These are phyloP conservation scores for Galeopsis tetrahit DNA, from an alignment of 257 asterid species.

Conservation along the genomic window DNA sequence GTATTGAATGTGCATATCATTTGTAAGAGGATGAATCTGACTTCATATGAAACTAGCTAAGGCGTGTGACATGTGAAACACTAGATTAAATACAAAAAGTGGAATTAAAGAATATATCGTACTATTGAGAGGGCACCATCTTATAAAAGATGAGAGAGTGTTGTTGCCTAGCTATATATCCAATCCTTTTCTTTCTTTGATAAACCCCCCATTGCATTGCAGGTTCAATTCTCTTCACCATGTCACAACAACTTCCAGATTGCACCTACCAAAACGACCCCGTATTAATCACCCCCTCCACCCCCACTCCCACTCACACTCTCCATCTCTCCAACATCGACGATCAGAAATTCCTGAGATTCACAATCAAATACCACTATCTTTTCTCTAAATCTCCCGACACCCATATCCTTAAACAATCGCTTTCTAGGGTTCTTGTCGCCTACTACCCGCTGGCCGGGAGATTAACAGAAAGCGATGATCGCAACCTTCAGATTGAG, in stretches of 20 bases:
- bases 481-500: constrained; percentile 69
- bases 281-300: constrained; percentile 48
- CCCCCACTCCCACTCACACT: constrained; percentile 56
- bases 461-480: constrained; percentile 54
- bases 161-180: too few species aligned
- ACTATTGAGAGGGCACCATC: too few species aligned
- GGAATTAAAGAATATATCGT: too few species aligned
- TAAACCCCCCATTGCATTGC: too few species aligned
- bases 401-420: constrained; percentile 46
- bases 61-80: too few species aligned
- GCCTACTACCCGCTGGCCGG: constrained; percentile 86
- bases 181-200: too few species aligned
- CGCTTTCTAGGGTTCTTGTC: constrained; percentile 66
- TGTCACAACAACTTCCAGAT: constrained; percentile 65
- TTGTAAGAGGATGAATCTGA: too few species aligned
- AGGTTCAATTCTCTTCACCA: constrained; percentile 6
- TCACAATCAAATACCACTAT: constrained; percentile 71
- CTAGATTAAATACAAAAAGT: too few species aligned
- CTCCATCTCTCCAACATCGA: constrained; percentile 81
- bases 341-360: constrained; percentile 79
- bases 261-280: constrained; percentile 55
- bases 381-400: constrained; percentile 49
- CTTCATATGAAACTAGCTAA: too few species aligned
- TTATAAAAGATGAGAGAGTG: too few species aligned
- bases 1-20: too few species aligned